Base-by-base conservation (phyloP, 2,329 filamentous ascomycete genomes). In the Parasarocladium wereldwijsianum region DNA sequence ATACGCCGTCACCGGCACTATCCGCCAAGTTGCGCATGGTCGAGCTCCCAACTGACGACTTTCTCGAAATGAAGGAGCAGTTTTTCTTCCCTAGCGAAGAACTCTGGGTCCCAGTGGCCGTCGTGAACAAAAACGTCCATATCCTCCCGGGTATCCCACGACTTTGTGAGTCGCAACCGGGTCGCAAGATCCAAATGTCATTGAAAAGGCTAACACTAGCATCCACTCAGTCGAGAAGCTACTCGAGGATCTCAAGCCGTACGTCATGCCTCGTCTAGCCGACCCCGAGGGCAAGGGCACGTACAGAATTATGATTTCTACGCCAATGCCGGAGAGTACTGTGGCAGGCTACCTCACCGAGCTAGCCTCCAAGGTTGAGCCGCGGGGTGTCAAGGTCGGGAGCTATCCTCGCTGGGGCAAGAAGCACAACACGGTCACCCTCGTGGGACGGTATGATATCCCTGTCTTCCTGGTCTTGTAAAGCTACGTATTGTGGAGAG, bases 401-500 rank as follows among this genome's bases (percentile, higher is more conserved):
- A 93, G 83, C 53, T 96, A 98, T 54, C 90, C 90, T 20, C 65
- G 84, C 32, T 94, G 86, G 85, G 83, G 80, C 5, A 87, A 83
- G 63, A 72, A 73, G 44, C 66, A 66, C 38, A 96, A 96, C 53
- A 90, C 85, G 0, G 84, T 96, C 27, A 94, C 87, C 8, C 60
- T 98, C 31, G 86, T 94, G 13, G 71, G 72, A 40, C 60, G 55
- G 62, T 69, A 45, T 42, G 55, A 18, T 25, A 24, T 17, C 6
- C 21, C 14, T 13, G 9, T n/a, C 15, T 21, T 17, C 20, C n/a
- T n/a, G n/a, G n/a, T n/a, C n/a, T n/a, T n/a, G n/a, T n/a, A n/a
- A n/a, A n/a, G n/a, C n/a, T n/a, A n/a, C n/a, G n/a, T n/a, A n/a
- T n/a, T n/a, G n/a, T n/a, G n/a, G n/a, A 23, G 17, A 5, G 12